These are phyloP conservation scores for Ogataea ganodermae DNA, from an alignment of 805 yeast genomes.

Conservation along the genomic window DNA sequence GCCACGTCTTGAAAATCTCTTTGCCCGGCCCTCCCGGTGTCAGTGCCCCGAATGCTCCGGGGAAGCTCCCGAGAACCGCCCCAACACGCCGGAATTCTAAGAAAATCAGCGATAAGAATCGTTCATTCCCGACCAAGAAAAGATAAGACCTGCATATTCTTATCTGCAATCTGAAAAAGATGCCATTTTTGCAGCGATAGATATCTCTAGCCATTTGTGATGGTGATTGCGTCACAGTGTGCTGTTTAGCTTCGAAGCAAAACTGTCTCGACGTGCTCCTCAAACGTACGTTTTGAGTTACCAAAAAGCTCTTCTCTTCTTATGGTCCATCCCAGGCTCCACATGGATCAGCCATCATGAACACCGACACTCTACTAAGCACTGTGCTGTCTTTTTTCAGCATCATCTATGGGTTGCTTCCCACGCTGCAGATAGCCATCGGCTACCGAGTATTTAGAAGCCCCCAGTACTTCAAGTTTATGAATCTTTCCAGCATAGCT, in stretches of 20 bases:
- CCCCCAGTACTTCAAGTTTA: constrained; percentile 3
- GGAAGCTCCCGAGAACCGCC: not conserved
- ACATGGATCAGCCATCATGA: constrained; percentile 3
- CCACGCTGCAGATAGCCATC: constrained; percentile 8
- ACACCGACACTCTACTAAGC: not conserved
- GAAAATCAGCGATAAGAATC: not conserved
- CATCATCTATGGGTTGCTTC: constrained; percentile 8
- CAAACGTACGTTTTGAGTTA: not conserved
- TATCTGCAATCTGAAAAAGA: not conserved
- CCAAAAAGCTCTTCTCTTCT: not conserved
- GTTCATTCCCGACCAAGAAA: not conserved
- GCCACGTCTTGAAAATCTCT: too few relatives aligned
- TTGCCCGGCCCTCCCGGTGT: too few relatives aligned
- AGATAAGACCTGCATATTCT: constrained; percentile 5
- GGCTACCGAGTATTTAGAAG: constrained; percentile 6
- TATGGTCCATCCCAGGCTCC: too few relatives aligned
- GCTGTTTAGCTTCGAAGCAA: too few relatives aligned
- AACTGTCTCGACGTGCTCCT: not conserved
- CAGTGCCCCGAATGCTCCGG: too few relatives aligned
- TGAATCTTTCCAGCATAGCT: constrained; percentile 8
- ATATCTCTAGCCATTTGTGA: not conserved
- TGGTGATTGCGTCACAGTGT: too few relatives aligned
- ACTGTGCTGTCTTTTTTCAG: constrained; percentile 3
- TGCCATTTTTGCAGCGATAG: constrained; percentile 3
- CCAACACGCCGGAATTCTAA: not conserved